phyloP scores from a whole-genome alignment of 192 early-diverging fungal genomes.

The Rhizophagus clarus region DNA sequence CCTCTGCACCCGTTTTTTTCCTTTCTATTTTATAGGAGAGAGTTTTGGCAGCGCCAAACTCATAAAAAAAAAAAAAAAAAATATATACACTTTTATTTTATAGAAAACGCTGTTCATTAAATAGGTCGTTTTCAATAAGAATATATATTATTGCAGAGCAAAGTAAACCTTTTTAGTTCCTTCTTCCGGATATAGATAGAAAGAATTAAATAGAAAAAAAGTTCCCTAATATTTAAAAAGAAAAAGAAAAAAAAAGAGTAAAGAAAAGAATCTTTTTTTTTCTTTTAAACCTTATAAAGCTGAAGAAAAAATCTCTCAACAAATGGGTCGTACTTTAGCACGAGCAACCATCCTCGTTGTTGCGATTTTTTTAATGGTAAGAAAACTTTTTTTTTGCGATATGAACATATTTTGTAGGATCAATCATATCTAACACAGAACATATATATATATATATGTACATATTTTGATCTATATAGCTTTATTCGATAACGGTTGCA shows the following conservation, averaged over 20 bases:
- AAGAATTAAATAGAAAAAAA: too few relatives aligned
- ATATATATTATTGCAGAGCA: neutral
- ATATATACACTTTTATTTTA: neutral
- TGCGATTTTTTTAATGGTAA: too few relatives aligned
- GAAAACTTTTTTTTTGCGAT: too few relatives aligned
- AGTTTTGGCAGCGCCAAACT: constrained; percentile 7
- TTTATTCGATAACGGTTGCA: neutral
- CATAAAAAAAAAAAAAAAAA: neutral
- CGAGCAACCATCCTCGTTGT: too few relatives aligned
- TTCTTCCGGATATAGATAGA: neutral
- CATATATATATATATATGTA: neutral
- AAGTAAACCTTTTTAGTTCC: neutral
- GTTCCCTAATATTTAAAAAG: too few relatives aligned
- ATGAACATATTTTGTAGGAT: too few relatives aligned
- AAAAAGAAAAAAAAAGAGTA: too few relatives aligned
- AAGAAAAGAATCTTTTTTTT: too few relatives aligned
- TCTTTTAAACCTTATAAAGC: too few relatives aligned
- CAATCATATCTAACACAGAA: too few relatives aligned
- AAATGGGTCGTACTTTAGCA: too few relatives aligned
- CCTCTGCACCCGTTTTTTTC: neutral
- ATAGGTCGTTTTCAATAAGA: neutral
- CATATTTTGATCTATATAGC: neutral
- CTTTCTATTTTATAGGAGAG: neutral
- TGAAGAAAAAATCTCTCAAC: too few relatives aligned
- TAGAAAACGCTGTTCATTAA: neutral